Evolutionary conservation across 306 rosid species (phyloP), one percentile per base, ranked within the genome.

Genomic region (Oxytropis ochrocephala): DNA sequence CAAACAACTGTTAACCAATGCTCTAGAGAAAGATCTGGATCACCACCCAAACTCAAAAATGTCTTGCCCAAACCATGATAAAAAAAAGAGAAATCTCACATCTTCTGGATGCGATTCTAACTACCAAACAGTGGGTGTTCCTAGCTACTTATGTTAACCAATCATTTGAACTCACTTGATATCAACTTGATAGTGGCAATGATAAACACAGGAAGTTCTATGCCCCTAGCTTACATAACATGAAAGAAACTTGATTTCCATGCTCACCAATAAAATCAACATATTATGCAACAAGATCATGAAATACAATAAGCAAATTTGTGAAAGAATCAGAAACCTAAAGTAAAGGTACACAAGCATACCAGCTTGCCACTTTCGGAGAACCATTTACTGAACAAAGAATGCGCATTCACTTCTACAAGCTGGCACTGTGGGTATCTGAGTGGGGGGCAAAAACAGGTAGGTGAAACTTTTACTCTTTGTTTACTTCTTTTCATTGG

Each of bases 281-380:
- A 24, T 56, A 29, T 58, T 16, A 54, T 6, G 11, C 18, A 27
- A 36, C 33, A 27, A 11, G n/a, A 24, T 24, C 49, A 56, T 24
- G 66, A 46, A 69, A 30, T 35, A n/a, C n/a, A 32, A 56, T 67
- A 54, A 14, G 53, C 47, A 72, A 64, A 50, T 36, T 11, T 33
- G 47, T 19, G 24, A 21, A 62, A 68, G 33, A 16, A 24, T 11
- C 21, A 49, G 52, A 75, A 60, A 44, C 75, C 67, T 16, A 48
- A 80, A 61, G 43, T 24, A 73, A 24, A 66, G 61, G 72, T 73
- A 69, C 58, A 21, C 43, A 47, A 14, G 75, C 85, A 57, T 91
- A 94, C 99, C 97, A 94, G 84, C 89, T 94, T 94, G 76, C 99
- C 99, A 48, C 99, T 94, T 87, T 88, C 99, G 0, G 99, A 94